Conservation (phyloP, 192 early-diverging fungal genomes). For the Coemansia sp. region DNA sequence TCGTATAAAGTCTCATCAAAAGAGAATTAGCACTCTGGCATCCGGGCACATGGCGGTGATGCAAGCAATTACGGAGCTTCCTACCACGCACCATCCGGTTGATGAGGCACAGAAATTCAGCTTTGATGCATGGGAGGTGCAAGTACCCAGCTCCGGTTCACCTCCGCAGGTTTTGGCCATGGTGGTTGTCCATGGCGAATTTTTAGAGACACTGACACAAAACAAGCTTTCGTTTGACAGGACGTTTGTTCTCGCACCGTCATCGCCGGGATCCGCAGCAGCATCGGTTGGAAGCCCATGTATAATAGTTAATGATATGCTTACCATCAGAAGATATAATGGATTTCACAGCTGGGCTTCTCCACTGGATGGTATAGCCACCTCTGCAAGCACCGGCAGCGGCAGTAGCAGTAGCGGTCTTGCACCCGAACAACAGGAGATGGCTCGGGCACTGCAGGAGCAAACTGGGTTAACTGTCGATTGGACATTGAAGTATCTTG, state of each 20-base stretch:
- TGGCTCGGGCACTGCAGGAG: conserved; percentile 48
- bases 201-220: conserved; percentile 23
- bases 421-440: conserved; percentile 44
- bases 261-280: conserved; percentile 40
- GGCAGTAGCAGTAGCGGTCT: conserved; percentile 3
- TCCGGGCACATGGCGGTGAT: conserved; percentile 29
- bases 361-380: not conserved
- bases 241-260: conserved; percentile 37
- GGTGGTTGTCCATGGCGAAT: conserved; percentile 47
- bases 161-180: conserved; percentile 23
- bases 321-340: conserved; percentile 49
- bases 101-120: conserved; percentile 48
- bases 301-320: conserved; percentile 42
- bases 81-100: conserved; percentile 42
- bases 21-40: conserved; percentile 30
- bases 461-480: conserved; percentile 42
- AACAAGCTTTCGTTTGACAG: conserved; percentile 45
- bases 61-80: conserved; percentile 34
- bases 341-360: conserved; percentile 42
- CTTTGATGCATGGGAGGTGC: conserved; percentile 46
- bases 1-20: conserved; percentile 33
- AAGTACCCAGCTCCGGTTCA: conserved; percentile 11
- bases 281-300: conserved; percentile 44
- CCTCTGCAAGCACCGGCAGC: not conserved
- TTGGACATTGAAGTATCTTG: conserved; percentile 49